These are phyloP conservation scores for Gryganskiella cystojenkinii DNA, from an alignment of 192 early-diverging fungal genomes.

Conservation along the genomic window DNA sequence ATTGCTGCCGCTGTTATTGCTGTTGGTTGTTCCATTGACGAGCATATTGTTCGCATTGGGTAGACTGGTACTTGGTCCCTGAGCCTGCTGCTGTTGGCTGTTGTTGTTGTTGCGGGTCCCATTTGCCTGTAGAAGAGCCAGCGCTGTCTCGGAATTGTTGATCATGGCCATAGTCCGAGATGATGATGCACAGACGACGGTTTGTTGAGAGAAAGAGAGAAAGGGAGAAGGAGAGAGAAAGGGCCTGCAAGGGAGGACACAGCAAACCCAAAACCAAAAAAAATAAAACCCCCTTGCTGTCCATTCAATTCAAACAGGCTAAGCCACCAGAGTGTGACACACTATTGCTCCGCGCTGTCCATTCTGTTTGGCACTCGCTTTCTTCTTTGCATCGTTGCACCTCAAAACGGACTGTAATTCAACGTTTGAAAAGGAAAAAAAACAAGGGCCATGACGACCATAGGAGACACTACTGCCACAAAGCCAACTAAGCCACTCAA, in stretches of 20 bases:
- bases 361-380: no score
- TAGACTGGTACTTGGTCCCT: slow-evolving; percentile 4
- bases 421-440: no score
- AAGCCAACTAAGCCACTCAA: slow-evolving; percentile 27
- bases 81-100: background rate
- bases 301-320: no score
- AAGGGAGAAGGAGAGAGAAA: background rate
- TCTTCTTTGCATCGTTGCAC: no score
- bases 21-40: slow-evolving; percentile 15
- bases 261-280: no score
- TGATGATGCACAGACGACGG: no score
- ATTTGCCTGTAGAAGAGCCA: slow-evolving; percentile 12
- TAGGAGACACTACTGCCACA: background rate
- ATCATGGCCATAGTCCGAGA: slow-evolving; percentile 5
- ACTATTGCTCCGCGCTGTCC: no score
- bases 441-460: background rate
- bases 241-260: background rate
- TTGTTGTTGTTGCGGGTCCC: background rate
- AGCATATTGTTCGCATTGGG: slow-evolving; percentile 35
- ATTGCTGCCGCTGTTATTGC: background rate
- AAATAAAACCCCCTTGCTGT: no score
- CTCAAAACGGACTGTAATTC: no score
- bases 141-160: slow-evolving; percentile 17
- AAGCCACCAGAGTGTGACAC: no score
- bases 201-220: background rate